Evolutionary conservation across 257 asterid genomes (phyloP).

Genomic region (Plectranthus barbatus): DNA sequence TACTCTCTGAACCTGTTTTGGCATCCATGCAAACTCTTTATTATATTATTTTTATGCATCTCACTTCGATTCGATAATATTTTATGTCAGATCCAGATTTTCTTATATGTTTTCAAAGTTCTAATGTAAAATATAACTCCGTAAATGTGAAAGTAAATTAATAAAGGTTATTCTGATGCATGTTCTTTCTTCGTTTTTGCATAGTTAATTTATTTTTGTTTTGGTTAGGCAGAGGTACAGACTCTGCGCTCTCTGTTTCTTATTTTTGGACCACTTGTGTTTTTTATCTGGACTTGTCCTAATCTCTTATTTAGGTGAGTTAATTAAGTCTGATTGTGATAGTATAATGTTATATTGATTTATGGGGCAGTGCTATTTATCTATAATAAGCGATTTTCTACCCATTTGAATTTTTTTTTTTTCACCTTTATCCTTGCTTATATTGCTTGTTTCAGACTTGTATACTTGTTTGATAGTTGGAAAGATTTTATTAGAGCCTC

Average conservation of each 20-base stretch:
- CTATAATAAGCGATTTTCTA: neutral
- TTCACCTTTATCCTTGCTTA: neutral
- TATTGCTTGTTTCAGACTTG: neutral
- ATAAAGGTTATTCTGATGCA: neutral
- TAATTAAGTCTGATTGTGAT: neutral
- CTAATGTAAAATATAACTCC: neutral
- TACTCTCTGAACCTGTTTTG: neutral
- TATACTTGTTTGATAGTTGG: neutral
- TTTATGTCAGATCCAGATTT: constrained; percentile 11
- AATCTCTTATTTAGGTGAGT: neutral
- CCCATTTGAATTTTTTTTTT: neutral
- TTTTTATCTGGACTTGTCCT: too few species aligned
- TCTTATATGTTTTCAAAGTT: neutral
- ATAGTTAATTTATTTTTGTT: neutral
- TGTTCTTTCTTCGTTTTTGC: neutral
- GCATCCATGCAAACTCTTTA: constrained; percentile 13
- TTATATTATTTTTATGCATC: neutral
- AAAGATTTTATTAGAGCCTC: constrained; percentile 12
- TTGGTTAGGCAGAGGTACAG: neutral
- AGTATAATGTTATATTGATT: neutral
- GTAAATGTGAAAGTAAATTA: too few species aligned
- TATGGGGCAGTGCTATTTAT: too few species aligned
- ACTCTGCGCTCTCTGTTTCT: too few species aligned
- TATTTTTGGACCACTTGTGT: too few species aligned
- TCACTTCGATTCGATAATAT: neutral